phyloP scores from a whole-genome alignment of 495 filamentous ascomycete genomes.

The Aspergillus leporis region DNA sequence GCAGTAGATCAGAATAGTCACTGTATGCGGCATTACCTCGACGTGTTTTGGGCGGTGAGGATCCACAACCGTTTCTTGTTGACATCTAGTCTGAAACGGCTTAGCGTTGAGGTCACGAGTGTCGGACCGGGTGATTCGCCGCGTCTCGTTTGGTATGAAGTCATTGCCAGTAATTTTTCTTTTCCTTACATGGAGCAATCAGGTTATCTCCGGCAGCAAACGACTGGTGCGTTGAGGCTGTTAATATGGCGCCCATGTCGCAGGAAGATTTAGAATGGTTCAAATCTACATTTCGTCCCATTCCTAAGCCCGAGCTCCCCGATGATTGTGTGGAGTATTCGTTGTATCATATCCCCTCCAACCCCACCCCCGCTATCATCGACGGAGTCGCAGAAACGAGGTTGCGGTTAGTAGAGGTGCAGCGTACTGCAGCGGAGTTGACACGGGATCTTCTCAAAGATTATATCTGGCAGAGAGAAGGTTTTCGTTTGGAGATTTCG shows the following conservation, averaged over 20 bases:
- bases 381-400: conserved; percentile 56
- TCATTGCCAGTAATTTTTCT: conserved; percentile 26
- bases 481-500: conserved; percentile 62
- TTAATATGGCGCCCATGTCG: conserved; percentile 45
- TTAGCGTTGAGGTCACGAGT: conserved; percentile 30
- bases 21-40: conserved; percentile 18
- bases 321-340: conserved; percentile 90
- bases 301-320: conserved; percentile 70
- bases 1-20: not conserved
- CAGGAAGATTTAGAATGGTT: conserved; percentile 53
- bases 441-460: conserved; percentile 65
- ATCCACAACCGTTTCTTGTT: conserved; percentile 33
- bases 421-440: conserved; percentile 64
- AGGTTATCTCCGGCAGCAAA: not conserved
- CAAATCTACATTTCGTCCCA: conserved; percentile 49
- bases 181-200: not conserved
- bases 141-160: conserved; percentile 41
- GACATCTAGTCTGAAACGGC: conserved; percentile 41
- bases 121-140: conserved; percentile 27
- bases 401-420: conserved; percentile 65
- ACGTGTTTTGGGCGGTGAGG: conserved; percentile 45
- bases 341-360: conserved; percentile 62
- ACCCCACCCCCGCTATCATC: conserved; percentile 42
- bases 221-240: not conserved
- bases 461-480: conserved; percentile 94